phyloP scores from a whole-genome alignment of 2,329 filamentous ascomycete species.

The Aspergillus transmontanensis region DNA sequence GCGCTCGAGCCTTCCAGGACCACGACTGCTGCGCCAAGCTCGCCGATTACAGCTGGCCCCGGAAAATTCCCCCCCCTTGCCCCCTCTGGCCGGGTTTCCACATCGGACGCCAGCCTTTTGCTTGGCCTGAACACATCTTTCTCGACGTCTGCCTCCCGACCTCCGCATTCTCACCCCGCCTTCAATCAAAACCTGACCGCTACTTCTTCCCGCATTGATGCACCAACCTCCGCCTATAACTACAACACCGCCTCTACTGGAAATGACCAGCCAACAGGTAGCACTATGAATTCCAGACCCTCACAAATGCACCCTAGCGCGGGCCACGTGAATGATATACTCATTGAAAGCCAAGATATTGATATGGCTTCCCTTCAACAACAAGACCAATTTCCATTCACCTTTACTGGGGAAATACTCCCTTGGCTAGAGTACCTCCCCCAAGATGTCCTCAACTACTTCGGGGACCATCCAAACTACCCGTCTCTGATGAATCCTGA shows the following conservation, averaged over 20 bases:
- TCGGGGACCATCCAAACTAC: conserved; percentile 42
- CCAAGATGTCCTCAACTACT: conserved; percentile 64
- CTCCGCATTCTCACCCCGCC: conserved; percentile 25
- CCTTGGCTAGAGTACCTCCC: conserved; percentile 76
- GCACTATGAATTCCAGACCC: conserved; percentile 17
- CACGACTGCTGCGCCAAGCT: conserved; percentile 19
- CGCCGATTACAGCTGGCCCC: conserved; percentile 24
- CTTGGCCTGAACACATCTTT: conserved; percentile 54
- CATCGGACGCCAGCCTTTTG: conserved; percentile 43
- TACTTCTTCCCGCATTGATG: conserved; percentile 23
- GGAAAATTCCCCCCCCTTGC: conserved; percentile 37
- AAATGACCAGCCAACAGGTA: conserved; percentile 18
- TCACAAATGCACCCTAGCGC: conserved; percentile 22
- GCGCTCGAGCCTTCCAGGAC: conserved; percentile 35
- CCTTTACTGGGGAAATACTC: conserved; percentile 62
- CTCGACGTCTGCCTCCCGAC: conserved; percentile 22
- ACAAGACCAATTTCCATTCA: conserved; percentile 42
- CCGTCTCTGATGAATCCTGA: conserved; percentile 34
- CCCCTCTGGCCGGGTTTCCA: conserved; percentile 44
- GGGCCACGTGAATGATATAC: conserved; percentile 50
- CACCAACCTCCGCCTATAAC: conserved; percentile 24
- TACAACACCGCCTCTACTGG: conserved; percentile 26
- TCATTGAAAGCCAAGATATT: conserved; percentile 76
- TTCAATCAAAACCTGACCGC: conserved; percentile 23
- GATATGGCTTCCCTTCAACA: conserved; percentile 66